Percentiles rank a stretch among this genome's conserved stretches.
phyloP scores from a whole-genome alignment of 129 eudicot species.

The Erigeron canadensis region DNA sequence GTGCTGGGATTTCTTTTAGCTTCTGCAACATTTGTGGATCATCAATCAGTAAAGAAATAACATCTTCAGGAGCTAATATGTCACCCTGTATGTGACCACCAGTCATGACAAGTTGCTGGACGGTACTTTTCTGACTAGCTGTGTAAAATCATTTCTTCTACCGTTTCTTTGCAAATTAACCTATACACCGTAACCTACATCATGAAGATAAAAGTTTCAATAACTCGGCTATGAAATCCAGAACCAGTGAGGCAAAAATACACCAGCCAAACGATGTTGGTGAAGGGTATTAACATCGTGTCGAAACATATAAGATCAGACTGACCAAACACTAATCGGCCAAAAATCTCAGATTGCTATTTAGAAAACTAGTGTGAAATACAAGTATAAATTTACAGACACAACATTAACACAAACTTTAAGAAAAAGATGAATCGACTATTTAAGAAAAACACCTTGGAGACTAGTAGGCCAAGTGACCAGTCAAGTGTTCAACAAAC shows the following conservation, averaged over 20 bases:
- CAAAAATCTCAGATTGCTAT: background rate
- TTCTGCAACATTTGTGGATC: conserved; percentile 94
- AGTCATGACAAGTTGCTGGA: conserved; percentile 98
- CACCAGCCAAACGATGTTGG: too few species aligned
- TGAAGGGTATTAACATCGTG: too few species aligned
- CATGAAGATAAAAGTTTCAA: conserved; percentile 3
- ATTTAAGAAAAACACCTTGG: too few species aligned
- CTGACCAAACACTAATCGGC: background rate
- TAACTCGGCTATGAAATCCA: conserved; percentile 5
- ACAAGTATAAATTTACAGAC: background rate
- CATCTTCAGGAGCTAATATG: conserved; percentile 93
- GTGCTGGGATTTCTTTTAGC: conserved; percentile 72
- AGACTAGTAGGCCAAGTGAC: too few species aligned
- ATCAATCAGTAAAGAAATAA: conserved; percentile 85
- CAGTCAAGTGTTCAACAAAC: background rate
- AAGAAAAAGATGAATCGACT: too few species aligned
- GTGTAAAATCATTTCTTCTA: conserved; percentile 90
- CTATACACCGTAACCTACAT: conserved; percentile 92
- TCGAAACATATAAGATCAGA: too few species aligned
- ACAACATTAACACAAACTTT: background rate
- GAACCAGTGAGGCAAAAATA: background rate
- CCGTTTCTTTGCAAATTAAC: conserved; percentile 91
- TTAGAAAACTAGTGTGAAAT: background rate
- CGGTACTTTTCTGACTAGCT: conserved; percentile 96
- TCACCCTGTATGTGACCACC: conserved; percentile 99